A percentile compares a stretch with the other conserved stretches of the same genome.
Evolutionary conservation across 78 protist genomes (phyloP).

Genomic region (Mantamonas sphyraenae): DNA sequence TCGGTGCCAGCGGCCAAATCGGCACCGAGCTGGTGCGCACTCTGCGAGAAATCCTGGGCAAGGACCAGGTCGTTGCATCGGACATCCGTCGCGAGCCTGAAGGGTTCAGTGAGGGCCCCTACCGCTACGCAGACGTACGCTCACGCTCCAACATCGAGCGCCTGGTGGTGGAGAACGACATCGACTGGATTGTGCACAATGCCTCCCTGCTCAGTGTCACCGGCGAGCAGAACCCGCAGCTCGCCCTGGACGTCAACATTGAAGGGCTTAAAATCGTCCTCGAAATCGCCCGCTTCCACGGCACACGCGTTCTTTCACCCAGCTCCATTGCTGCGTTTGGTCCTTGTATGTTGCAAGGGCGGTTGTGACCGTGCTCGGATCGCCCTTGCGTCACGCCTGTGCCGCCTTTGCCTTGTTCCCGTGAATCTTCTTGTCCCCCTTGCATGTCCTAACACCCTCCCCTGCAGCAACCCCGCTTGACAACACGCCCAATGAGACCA

Average conservation of each 20-base stretch:
- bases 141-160: not conserved
- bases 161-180: conserved; percentile 22
- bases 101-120: conserved; percentile 24
- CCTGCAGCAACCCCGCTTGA: conserved; percentile 18
- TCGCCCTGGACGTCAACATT: conserved; percentile 39
- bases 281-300: conserved; percentile 21
- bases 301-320: conserved; percentile 33
- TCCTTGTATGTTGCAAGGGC: no score
- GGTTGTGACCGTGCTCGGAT: not conserved
- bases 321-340: conserved; percentile 67
- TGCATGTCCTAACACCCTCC: not conserved
- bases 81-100: conserved; percentile 15
- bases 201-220: conserved; percentile 36
- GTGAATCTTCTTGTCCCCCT: not conserved
- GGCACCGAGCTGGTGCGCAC: conserved; percentile 10
- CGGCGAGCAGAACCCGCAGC: conserved; percentile 50
- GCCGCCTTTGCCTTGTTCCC: not conserved
- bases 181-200: conserved; percentile 37
- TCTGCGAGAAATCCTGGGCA: conserved; percentile 17
- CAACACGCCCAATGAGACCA: conserved; percentile 46
- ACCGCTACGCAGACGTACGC: conserved; percentile 28
- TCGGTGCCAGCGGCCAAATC: conserved; percentile 45
- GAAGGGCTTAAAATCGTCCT: conserved; percentile 37
- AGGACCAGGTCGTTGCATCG: conserved; percentile 23
- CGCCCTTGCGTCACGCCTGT: not conserved